phyloP scores from a whole-genome alignment of 2,329 filamentous ascomycete species.

The Ceratocystis harringtonii region DNA sequence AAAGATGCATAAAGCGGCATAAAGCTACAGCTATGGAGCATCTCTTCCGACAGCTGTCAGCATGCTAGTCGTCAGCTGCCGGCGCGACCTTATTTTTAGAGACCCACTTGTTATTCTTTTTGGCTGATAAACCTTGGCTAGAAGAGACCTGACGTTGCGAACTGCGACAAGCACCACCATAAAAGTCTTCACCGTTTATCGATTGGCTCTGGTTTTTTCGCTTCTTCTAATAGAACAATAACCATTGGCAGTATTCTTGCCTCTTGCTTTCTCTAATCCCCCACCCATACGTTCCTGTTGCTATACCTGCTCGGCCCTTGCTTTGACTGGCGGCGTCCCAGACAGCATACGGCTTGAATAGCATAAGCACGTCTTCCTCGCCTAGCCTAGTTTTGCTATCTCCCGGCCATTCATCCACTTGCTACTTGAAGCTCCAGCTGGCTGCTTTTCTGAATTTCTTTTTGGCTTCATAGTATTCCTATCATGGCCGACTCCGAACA shows the following conservation, averaged over 20 bases:
- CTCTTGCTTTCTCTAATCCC: not conserved
- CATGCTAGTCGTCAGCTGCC: not conserved
- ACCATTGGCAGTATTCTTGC: not conserved
- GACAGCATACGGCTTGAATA: too few species aligned
- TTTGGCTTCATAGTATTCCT: not conserved
- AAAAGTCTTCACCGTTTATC: not conserved
- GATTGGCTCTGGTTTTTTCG: not conserved
- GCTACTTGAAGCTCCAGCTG: not conserved
- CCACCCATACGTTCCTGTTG: not conserved
- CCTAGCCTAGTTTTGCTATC: too few species aligned
- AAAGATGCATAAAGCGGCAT: not conserved
- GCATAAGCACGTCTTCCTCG: not conserved
- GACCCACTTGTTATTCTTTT: not conserved
- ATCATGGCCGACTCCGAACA: constrained; percentile 62
- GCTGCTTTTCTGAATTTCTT: not conserved
- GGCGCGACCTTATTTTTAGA: not conserved
- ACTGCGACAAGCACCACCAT: constrained; percentile 1
- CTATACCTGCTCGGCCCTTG: not conserved
- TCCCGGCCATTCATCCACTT: not conserved
- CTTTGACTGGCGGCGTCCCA: too few species aligned
- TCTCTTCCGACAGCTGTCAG: not conserved
- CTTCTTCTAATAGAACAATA: not conserved
- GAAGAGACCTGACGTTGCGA: not conserved
- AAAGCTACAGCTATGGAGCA: not conserved
- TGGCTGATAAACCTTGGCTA: constrained; percentile 2